Percentiles rank a stretch among this genome's conserved stretches.
Evolutionary conservation across 2,329 filamentous ascomycete species (phyloP).

Genomic region (Ceratocystis alfenasii): DNA sequence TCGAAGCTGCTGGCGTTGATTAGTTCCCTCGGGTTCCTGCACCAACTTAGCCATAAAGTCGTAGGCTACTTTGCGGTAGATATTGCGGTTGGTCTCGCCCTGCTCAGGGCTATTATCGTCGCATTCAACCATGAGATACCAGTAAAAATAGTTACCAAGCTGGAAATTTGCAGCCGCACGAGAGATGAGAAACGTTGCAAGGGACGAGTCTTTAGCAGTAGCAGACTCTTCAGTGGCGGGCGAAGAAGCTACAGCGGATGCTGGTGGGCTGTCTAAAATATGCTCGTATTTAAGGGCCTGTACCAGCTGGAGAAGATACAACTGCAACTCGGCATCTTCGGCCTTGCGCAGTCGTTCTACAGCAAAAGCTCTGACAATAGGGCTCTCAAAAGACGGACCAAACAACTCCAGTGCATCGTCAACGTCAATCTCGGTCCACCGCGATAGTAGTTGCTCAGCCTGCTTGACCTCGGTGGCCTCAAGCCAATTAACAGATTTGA

Average conservation of each 20-base stretch:
- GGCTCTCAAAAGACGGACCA: conserved; percentile 82
- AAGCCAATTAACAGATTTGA: conserved; percentile 93
- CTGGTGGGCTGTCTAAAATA: conserved; percentile 36
- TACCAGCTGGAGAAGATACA: conserved; percentile 88
- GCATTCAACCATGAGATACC: conserved; percentile 98
- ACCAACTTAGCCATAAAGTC: conserved; percentile 89
- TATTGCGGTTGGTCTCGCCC: conserved; percentile 60
- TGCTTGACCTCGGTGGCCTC: conserved; percentile 76
- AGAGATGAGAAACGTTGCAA: conserved; percentile 79
- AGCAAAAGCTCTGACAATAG: conserved; percentile 79
- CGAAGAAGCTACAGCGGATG: conserved; percentile 48
- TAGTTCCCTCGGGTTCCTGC: conserved; percentile 54
- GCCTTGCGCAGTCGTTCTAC: conserved; percentile 85
- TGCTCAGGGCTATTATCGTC: conserved; percentile 72
- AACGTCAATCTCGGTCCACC: conserved; percentile 94
- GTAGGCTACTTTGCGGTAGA: conserved; percentile 88
- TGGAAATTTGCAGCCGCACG: conserved; percentile 79
- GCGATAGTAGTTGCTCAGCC: conserved; percentile 76
- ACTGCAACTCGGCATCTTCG: conserved; percentile 77
- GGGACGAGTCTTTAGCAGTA: conserved; percentile 55
- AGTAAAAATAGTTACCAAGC: conserved; percentile 89
- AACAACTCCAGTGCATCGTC: conserved; percentile 92
- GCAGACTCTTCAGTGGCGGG: conserved; percentile 42
- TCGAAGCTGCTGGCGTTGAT: conserved; percentile 62
- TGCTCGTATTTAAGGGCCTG: conserved; percentile 92